Conservation (phyloP, 2,329 filamentous ascomycete genomes). For the Rhynchosporium secalis region DNA sequence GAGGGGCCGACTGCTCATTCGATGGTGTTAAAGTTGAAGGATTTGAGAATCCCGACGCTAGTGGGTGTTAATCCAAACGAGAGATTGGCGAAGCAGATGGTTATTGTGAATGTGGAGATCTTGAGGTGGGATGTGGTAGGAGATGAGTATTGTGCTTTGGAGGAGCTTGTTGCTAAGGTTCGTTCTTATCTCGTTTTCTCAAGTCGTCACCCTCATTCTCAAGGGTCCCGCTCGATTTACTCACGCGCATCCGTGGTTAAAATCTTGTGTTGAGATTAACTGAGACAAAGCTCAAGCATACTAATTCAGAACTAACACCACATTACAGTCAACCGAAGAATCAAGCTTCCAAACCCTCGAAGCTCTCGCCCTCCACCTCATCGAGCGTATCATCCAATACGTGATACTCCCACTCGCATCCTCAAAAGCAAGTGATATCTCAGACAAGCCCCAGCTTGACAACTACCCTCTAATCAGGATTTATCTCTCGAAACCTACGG, state of each 20-base stretch:
- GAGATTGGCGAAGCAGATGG: constrained; percentile 63
- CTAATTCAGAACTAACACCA: background rate
- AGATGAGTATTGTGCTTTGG: constrained; percentile 57
- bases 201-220: background rate
- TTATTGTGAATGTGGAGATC: constrained; percentile 63
- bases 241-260: no score
- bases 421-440: constrained; percentile 7
- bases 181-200: constrained; percentile 15
- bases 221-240: no score
- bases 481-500: constrained; percentile 69
- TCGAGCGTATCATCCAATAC: constrained; percentile 47
- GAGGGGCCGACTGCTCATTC: constrained; percentile 32
- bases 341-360: constrained; percentile 65
- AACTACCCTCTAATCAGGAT: constrained; percentile 50
- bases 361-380: constrained; percentile 55
- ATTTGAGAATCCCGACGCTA: constrained; percentile 63
- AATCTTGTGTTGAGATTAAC: no score
- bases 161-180: constrained; percentile 63
- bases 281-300: no score
- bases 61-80: constrained; percentile 75
- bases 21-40: constrained; percentile 46
- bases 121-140: constrained; percentile 46
- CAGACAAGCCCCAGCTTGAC: background rate
- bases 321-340: constrained; percentile 50
- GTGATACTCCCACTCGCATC: constrained; percentile 38